phyloP scores from a whole-genome alignment of 2,329 filamentous ascomycete genomes.

The Pestalotiopsis sp. region DNA sequence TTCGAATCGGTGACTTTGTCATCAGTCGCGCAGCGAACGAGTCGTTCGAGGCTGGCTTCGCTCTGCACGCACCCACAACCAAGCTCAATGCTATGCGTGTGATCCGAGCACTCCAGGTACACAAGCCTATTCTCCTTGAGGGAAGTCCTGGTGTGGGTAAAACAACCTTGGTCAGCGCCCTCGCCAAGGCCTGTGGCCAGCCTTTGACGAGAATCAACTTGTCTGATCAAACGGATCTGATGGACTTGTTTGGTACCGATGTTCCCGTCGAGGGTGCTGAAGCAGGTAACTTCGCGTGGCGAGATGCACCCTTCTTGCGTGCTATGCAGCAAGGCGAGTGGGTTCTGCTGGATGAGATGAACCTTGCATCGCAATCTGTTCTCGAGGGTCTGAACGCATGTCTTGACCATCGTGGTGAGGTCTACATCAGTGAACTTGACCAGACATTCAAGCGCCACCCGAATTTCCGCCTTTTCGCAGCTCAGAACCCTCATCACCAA shows the following conservation, averaged over 20 bases:
- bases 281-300: constrained; percentile 90
- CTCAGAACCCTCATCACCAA: constrained; percentile 97
- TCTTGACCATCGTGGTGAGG: constrained; percentile 92
- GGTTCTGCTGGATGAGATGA: constrained; percentile 99
- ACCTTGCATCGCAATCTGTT: constrained; percentile 93
- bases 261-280: constrained; percentile 92
- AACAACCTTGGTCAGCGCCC: constrained; percentile 85
- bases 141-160: constrained; percentile 98
- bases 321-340: constrained; percentile 97
- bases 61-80: constrained; percentile 88
- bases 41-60: constrained; percentile 63
- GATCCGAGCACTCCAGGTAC: constrained; percentile 82
- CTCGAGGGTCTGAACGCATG: constrained; percentile 96
- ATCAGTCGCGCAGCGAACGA: constrained; percentile 57
- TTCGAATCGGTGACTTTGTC: constrained; percentile 77
- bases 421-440: constrained; percentile 93
- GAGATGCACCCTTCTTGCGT: constrained; percentile 91
- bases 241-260: constrained; percentile 96
- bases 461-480: constrained; percentile 91
- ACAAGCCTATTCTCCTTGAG: constrained; percentile 91
- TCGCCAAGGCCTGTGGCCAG: constrained; percentile 78
- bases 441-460: constrained; percentile 90
- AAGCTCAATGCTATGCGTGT: constrained; percentile 89
- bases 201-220: constrained; percentile 93
- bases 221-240: constrained; percentile 95